A percentile compares a stretch with the other conserved stretches of the same genome.
These are phyloP conservation scores for Dendrostoma leiphaemia DNA, from an alignment of 2,329 filamentous ascomycete species.

Conservation along the genomic window DNA sequence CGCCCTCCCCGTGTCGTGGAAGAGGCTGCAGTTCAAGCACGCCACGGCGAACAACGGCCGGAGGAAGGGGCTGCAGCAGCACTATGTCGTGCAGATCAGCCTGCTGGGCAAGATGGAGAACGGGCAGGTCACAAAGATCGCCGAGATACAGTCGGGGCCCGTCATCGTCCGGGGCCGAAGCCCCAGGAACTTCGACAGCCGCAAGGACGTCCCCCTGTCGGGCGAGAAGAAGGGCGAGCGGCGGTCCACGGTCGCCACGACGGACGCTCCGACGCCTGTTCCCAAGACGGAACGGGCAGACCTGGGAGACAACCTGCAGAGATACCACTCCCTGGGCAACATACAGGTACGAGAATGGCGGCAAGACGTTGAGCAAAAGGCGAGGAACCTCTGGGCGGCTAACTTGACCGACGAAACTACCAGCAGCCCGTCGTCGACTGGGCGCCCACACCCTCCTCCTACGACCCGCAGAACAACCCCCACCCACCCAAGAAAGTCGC, in stretches of 20 bases:
- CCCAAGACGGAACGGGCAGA: constrained; percentile 21
- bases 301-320: constrained; percentile 26
- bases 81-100: constrained; percentile 86
- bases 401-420: background rate
- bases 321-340: constrained; percentile 32
- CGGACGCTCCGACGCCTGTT: constrained; percentile 20
- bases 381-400: too few species aligned
- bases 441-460: constrained; percentile 37
- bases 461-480: constrained; percentile 38
- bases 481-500: constrained; percentile 53
- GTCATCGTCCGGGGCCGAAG: constrained; percentile 93
- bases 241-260: constrained; percentile 37
- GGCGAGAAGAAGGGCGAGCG: constrained; percentile 47
- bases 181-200: constrained; percentile 89
- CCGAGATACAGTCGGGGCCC: constrained; percentile 86
- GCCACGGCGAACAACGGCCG: constrained; percentile 95
- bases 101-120: constrained; percentile 71
- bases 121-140: constrained; percentile 69
- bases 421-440: constrained; percentile 42
- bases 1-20: constrained; percentile 86
- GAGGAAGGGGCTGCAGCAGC: constrained; percentile 90
- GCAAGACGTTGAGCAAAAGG: too few species aligned
- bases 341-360: constrained; percentile 34
- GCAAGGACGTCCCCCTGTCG: constrained; percentile 79
- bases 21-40: constrained; percentile 90